These are phyloP conservation scores for Rhazya stricta DNA, from an alignment of 257 asterid genomes.

Conservation along the genomic window DNA sequence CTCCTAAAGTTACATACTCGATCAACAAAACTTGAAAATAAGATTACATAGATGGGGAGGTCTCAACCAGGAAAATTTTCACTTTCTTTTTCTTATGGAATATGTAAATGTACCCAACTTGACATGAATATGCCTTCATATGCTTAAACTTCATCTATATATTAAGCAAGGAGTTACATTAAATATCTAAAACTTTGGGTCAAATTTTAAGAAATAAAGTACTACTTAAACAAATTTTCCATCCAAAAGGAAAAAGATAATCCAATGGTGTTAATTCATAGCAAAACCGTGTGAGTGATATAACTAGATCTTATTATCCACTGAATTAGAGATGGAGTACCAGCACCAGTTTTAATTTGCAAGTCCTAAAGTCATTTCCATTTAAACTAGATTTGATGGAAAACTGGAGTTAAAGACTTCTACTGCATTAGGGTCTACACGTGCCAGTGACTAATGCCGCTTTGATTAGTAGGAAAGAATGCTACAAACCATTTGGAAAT, in stretches of 20 bases:
- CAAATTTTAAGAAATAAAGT: background rate
- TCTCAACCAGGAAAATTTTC: background rate
- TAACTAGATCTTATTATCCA: background rate
- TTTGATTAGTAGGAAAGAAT: background rate
- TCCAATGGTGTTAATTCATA: background rate
- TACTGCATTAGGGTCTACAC: background rate
- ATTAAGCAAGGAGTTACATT: background rate
- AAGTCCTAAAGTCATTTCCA: background rate
- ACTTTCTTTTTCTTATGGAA: background rate
- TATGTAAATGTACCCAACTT: background rate
- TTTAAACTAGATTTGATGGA: background rate
- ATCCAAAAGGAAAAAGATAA: background rate
- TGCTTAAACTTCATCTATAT: background rate
- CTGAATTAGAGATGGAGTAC: background rate
- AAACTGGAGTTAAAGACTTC: background rate
- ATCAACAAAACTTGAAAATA: background rate
- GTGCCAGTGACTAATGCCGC: background rate
- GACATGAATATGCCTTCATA: background rate
- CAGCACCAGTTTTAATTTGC: background rate
- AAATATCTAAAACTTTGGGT: background rate
- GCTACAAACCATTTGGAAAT: background rate
- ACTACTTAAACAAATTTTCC: background rate
- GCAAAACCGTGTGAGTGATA: background rate
- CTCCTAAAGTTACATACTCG: background rate
- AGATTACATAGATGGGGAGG: background rate